These are phyloP conservation scores for Gleditsia sinensis DNA, from an alignment of 306 rosid genomes.

Conservation along the genomic window DNA sequence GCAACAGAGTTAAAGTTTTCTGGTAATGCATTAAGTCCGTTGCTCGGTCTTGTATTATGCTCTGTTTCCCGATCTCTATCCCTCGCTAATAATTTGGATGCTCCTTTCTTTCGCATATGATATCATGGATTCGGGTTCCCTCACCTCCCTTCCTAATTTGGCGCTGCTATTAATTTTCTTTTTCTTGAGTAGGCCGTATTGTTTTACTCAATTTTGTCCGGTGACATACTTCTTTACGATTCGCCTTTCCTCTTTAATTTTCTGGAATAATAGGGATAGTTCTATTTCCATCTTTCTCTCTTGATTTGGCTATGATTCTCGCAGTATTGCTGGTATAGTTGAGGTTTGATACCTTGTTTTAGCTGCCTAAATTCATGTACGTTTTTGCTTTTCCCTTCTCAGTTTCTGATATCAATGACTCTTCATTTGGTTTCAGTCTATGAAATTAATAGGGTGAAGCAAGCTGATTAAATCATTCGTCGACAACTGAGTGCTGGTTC, in stretches of 20 bases:
- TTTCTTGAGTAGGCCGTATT: background rate
- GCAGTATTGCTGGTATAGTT: background rate
- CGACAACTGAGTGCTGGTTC: background rate
- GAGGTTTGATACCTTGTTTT: background rate
- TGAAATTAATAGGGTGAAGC: constrained; percentile 2
- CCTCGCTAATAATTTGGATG: constrained; percentile 5
- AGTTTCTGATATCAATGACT: background rate
- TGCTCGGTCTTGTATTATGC: background rate
- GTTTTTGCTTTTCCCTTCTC: background rate
- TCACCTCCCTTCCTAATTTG: too few relatives aligned
- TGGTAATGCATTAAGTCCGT: constrained; percentile 36
- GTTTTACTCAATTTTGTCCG: background rate
- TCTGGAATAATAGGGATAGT: background rate
- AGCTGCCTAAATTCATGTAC: background rate
- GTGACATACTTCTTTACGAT: background rate
- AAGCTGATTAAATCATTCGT: constrained; percentile 1
- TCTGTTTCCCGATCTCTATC: constrained; percentile 21
- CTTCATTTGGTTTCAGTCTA: constrained; percentile 1
- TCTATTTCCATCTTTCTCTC: background rate
- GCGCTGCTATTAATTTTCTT: constrained; percentile 1
- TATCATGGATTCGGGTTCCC: constrained; percentile 1
- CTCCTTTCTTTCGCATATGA: background rate
- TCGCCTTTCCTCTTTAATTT: background rate
- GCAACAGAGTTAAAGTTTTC: constrained; percentile 21
- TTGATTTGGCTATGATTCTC: background rate